Conservation (phyloP, 164 flowering plant genomes). For the Vitis rotundifolia region DNA sequence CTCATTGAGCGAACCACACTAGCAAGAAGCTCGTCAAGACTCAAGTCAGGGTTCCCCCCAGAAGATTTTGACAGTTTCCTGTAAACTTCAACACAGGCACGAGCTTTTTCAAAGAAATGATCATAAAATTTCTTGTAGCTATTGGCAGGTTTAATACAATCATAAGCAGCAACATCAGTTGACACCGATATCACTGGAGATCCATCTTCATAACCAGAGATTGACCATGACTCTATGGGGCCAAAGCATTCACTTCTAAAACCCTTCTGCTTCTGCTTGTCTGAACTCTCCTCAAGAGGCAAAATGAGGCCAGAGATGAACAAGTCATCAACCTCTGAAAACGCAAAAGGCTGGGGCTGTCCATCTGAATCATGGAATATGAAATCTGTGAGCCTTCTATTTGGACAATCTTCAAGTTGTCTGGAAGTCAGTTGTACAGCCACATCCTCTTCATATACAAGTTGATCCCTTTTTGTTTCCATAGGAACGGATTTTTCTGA, state of each 20-base stretch:
- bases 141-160: constrained; percentile 65
- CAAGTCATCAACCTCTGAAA: constrained; percentile 65
- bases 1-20: constrained; percentile 71
- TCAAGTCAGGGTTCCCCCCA: constrained; percentile 60
- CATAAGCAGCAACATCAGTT: constrained; percentile 80
- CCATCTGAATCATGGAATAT: constrained; percentile 64
- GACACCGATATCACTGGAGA: constrained; percentile 75
- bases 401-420: constrained; percentile 47
- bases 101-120: constrained; percentile 72
- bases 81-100: constrained; percentile 72
- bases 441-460: constrained; percentile 59
- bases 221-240: constrained; percentile 74
- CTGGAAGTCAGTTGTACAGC: constrained; percentile 67
- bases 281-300: constrained; percentile 51
- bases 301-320: constrained; percentile 66
- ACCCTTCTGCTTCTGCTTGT: constrained; percentile 53
- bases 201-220: constrained; percentile 94
- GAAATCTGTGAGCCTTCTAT: constrained; percentile 73
- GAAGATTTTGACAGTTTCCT: constrained; percentile 54
- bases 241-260: constrained; percentile 87
- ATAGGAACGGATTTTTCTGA: constrained; percentile 37
- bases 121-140: constrained; percentile 61
- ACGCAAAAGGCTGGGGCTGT: constrained; percentile 58
- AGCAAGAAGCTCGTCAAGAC: constrained; percentile 84
- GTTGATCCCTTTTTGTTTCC: constrained; percentile 41